These are phyloP conservation scores for Rhinocladiella mackenziei DNA, from an alignment of 2,329 filamentous ascomycete species.

Conservation along the genomic window DNA sequence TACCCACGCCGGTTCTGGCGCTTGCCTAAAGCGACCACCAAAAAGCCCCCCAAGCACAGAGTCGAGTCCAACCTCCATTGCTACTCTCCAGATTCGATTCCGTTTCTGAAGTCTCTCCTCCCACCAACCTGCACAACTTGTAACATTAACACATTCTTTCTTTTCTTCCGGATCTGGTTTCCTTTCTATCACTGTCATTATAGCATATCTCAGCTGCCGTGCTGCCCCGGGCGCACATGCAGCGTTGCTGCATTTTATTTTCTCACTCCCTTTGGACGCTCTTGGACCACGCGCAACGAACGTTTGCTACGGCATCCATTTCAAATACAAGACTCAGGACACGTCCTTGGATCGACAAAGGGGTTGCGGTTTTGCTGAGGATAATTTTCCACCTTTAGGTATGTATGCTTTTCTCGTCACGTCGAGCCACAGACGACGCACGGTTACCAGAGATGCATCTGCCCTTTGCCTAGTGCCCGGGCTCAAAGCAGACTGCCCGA, in stretches of 20 bases:
- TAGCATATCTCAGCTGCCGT: conserved; percentile 18
- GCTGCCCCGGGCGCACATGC: conserved; percentile 19
- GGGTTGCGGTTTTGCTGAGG: too few species aligned
- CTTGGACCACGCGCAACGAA: conserved; percentile 9
- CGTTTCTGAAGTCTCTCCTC: conserved; percentile 16
- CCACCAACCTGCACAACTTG: conserved; percentile 16
- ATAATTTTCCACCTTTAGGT: too few species aligned
- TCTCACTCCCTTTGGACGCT: conserved; percentile 7
- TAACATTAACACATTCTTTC: conserved; percentile 22
- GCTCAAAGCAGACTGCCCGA: too few species aligned
- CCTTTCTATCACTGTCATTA: conserved; percentile 24
- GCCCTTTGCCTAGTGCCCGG: conserved; percentile 9
- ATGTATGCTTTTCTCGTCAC: conserved; percentile 8
- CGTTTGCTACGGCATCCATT: conserved; percentile 5
- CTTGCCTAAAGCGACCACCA: conserved; percentile 20
- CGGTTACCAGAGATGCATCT: conserved; percentile 5
- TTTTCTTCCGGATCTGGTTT: conserved; percentile 13
- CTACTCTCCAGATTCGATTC: conserved; percentile 19
- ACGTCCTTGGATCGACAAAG: neutral
- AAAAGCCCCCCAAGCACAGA: conserved; percentile 16
- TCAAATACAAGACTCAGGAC: neutral
- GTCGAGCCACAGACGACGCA: conserved; percentile 4
- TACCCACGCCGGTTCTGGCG: conserved; percentile 20
- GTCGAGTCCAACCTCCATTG: conserved; percentile 22
- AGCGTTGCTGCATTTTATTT: conserved; percentile 17